A percentile compares a stretch with the other conserved stretches of the same genome.
phyloP scores from a whole-genome alignment of 164 flowering plant species.

The Vitis vinifera region DNA sequence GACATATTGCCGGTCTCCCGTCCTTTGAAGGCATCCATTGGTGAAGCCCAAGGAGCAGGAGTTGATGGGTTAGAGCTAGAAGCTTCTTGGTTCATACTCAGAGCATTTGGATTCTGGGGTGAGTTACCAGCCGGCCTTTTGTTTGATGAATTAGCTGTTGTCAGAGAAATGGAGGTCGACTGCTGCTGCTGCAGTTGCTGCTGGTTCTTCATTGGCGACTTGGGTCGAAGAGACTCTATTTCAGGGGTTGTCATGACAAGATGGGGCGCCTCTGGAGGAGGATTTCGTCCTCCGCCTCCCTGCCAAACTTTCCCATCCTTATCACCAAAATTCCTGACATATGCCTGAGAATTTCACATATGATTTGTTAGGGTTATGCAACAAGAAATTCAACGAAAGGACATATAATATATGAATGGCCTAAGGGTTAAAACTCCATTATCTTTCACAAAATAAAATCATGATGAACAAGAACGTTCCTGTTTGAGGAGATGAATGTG shows the following conservation, averaged over 20 bases:
- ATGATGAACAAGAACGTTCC: no score
- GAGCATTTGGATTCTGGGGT: slow-evolving; percentile 48
- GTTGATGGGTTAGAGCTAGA: slow-evolving; percentile 52
- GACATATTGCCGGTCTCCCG: slow-evolving; percentile 34
- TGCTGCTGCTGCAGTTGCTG: slow-evolving; percentile 66
- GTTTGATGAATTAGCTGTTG: slow-evolving; percentile 49
- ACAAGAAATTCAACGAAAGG: not conserved
- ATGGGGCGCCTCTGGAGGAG: slow-evolving; percentile 96
- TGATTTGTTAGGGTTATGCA: not conserved
- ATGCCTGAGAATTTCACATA: slow-evolving; percentile 52
- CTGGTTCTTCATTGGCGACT: slow-evolving; percentile 95
- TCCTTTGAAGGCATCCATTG: slow-evolving; percentile 53
- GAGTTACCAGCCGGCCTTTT: slow-evolving; percentile 67
- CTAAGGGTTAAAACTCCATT: not conserved
- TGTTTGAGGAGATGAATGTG: no score
- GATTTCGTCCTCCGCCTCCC: slow-evolving; percentile 96
- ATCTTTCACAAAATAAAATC: not conserved
- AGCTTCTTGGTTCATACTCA: slow-evolving; percentile 63
- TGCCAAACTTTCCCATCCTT: slow-evolving; percentile 97
- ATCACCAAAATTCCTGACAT: slow-evolving; percentile 69
- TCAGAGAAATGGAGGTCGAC: slow-evolving; percentile 54
- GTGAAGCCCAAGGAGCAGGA: slow-evolving; percentile 67
- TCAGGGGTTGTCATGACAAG: slow-evolving; percentile 92
- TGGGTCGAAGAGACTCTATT: slow-evolving; percentile 88
- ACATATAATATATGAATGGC: not conserved